Percentiles rank a stretch among this genome's conserved stretches.
Conservation (phyloP, 169 alveolate genomes). For the Plasmodium malariae region DNA sequence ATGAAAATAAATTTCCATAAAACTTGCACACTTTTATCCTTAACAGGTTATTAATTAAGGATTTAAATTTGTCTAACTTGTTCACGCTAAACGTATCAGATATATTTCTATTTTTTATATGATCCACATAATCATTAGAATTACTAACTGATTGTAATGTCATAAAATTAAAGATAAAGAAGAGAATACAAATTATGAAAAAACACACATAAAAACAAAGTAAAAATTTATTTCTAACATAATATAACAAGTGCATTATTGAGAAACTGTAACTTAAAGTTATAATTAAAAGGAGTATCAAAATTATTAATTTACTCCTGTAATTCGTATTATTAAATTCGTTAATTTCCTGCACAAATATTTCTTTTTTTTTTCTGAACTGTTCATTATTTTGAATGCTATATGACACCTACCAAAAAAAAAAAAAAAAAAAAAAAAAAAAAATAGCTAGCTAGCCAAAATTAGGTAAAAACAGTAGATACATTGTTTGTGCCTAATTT, state of each 20-base stretch:
- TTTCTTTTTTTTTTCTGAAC: constrained; percentile 28
- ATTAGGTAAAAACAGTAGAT: neutral
- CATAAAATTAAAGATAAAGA: constrained; percentile 46
- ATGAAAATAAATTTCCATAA: constrained; percentile 55
- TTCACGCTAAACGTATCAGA: constrained; percentile 12
- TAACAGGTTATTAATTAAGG: constrained; percentile 14
- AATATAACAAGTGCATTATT: constrained; percentile 24
- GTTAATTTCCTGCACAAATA: constrained; percentile 20
- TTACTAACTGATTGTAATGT: constrained; percentile 19
- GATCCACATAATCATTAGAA: constrained; percentile 41
- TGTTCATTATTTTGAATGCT: constrained; percentile 20
- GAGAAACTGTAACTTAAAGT: constrained; percentile 12
- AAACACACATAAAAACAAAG: constrained; percentile 22
- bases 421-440: constrained; percentile 23
- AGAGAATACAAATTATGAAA: constrained; percentile 13
- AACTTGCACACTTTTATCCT: constrained; percentile 24
- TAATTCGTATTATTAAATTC: neutral
- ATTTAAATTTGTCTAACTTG: constrained; percentile 19
- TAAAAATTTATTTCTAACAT: constrained; percentile 16
- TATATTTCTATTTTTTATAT: constrained; percentile 37
- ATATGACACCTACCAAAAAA: constrained; percentile 18
- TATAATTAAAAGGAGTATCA: constrained; percentile 19
- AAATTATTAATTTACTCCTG: constrained; percentile 22
- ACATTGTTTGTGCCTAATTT: neutral
- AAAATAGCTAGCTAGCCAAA: constrained; percentile 10